Conservation (phyloP, 139 green algal genomes). For the Chlorella sp. region DNA sequence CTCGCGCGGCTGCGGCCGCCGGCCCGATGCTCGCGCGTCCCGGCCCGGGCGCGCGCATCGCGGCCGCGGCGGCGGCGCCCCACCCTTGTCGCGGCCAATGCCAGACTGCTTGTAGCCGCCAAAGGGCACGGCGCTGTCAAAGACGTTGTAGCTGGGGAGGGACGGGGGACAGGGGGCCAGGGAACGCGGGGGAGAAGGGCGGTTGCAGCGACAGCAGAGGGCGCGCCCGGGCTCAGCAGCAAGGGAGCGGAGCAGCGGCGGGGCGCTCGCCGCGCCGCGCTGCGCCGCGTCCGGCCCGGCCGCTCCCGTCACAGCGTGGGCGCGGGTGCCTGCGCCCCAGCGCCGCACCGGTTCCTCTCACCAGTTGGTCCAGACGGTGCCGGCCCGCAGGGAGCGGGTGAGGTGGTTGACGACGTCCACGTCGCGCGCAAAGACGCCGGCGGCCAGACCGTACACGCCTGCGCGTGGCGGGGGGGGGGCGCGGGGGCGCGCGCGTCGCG, state of each 20-base stretch:
- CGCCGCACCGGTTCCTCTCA: neutral
- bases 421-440: conserved; percentile 64
- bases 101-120: conserved; percentile 71
- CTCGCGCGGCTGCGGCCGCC: too few relatives aligned
- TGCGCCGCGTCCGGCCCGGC: too few relatives aligned
- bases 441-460: conserved; percentile 65
- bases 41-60: neutral
- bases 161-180: neutral
- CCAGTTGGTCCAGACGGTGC: conserved; percentile 20
- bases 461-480: neutral
- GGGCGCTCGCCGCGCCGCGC: neutral
- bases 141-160: conserved; percentile 6
- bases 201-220: neutral
- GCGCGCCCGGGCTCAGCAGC: neutral
- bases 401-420: conserved; percentile 63
- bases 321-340: neutral
- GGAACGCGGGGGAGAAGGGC: neutral
- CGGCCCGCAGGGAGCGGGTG: conserved; percentile 42
- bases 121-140: conserved; percentile 30
- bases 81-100: conserved; percentile 71
- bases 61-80: neutral
- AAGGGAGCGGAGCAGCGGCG: neutral
- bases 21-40: neutral
- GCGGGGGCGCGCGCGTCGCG: too few relatives aligned
- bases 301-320: too few relatives aligned